These are phyloP conservation scores for Lolium rigidum DNA, from an alignment of 176 grass and related monocot species.

Conservation along the genomic window DNA sequence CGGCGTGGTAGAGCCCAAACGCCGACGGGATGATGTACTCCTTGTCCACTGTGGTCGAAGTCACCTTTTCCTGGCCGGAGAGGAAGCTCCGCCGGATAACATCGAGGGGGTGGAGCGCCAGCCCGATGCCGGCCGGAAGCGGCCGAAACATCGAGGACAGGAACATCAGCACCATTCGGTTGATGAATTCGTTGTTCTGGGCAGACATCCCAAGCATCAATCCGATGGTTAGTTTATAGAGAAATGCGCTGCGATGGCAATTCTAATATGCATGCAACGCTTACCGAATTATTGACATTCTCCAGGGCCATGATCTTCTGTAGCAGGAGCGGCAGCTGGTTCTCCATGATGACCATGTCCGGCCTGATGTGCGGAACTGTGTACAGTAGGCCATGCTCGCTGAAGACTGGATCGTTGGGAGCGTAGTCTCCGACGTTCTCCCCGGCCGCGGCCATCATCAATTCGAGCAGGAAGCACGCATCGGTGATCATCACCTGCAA, in stretches of 20 bases:
- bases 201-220: neutral
- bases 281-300: too few species aligned
- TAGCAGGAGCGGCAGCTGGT: neutral
- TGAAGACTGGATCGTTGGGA: neutral
- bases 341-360: neutral
- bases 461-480: slow-evolving; percentile 65
- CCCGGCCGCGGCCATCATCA: slow-evolving; percentile 13
- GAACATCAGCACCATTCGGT: neutral
- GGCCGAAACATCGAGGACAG: neutral
- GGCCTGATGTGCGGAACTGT: neutral
- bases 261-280: too few species aligned
- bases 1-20: neutral
- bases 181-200: neutral
- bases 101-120: neutral
- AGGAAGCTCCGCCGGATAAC: neutral
- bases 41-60: neutral
- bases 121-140: neutral
- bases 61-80: neutral
- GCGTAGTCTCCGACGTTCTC: neutral
- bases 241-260: too few species aligned
- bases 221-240: neutral
- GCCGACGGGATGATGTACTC: neutral
- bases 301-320: neutral
- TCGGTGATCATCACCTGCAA: slow-evolving; percentile 53
- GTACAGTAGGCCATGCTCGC: neutral